These are phyloP conservation scores for Morella rubra DNA, from an alignment of 306 rosid genomes.

Conservation along the genomic window DNA sequence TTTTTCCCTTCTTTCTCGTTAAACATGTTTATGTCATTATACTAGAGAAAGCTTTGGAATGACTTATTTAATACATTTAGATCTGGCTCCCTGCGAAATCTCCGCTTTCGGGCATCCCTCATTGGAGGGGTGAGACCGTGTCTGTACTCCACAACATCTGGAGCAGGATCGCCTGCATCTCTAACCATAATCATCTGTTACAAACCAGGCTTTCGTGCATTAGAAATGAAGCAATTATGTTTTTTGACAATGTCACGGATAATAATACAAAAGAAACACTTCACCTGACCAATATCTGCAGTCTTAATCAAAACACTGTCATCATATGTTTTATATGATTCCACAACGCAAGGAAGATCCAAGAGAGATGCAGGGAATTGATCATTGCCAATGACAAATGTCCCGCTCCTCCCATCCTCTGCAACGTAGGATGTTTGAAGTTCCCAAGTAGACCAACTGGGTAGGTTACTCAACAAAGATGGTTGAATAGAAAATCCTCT, in stretches of 20 bases:
- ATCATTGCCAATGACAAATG: constrained; percentile 59
- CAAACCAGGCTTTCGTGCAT: constrained; percentile 9
- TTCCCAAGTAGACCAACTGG: neutral
- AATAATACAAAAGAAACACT: neutral
- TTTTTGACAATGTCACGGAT: neutral
- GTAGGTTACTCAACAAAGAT: neutral
- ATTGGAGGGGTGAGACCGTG: constrained; percentile 96
- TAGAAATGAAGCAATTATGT: constrained; percentile 10
- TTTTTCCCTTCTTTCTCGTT: neutral
- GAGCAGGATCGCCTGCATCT: constrained; percentile 55
- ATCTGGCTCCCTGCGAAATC: constrained; percentile 93
- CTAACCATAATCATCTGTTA: constrained; percentile 72
- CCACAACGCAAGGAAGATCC: constrained; percentile 82
- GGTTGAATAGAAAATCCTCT: neutral
- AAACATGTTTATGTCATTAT: neutral
- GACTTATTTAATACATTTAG: constrained; percentile 56
- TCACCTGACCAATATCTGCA: constrained; percentile 71
- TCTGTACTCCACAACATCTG: constrained; percentile 69
- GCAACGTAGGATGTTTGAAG: constrained; percentile 20
- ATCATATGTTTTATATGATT: constrained; percentile 82
- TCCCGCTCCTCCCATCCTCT: constrained; percentile 67
- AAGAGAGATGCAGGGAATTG: constrained; percentile 75
- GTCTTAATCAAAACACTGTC: constrained; percentile 75
- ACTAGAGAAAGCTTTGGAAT: neutral
- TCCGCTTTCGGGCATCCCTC: constrained; percentile 96